Evolutionary conservation across 768 basidiomycete genomes (phyloP).

Genomic region (Suillus subaureus): DNA sequence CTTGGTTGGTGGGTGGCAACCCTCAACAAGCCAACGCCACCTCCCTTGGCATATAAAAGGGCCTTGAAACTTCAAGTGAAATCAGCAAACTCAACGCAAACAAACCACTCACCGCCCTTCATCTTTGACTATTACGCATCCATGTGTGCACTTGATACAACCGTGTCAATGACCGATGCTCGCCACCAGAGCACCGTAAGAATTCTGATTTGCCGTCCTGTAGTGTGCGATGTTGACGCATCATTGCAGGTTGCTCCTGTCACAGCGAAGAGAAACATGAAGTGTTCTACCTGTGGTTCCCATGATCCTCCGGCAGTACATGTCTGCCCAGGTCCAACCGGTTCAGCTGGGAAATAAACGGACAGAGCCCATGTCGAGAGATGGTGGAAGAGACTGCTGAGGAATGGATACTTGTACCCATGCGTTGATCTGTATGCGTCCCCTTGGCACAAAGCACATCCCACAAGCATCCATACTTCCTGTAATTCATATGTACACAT

Average conservation of each 20-base stretch:
- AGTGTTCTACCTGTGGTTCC: conserved; percentile 11
- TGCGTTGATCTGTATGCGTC: not conserved
- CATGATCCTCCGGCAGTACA: conserved; percentile 6
- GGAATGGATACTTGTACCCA: not conserved
- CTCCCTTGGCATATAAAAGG: conserved; percentile 2
- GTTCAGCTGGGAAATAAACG: not conserved
- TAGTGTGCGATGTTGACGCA: not conserved
- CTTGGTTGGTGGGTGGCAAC: not conserved
- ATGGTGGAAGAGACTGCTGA: not conserved
- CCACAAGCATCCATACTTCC: not conserved
- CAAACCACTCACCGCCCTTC: not conserved
- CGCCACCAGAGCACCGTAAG: not conserved
- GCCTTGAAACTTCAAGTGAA: not conserved
- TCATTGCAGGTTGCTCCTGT: not conserved
- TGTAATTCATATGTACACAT: not conserved
- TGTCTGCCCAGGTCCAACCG: conserved; percentile 8
- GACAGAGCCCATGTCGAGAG: not conserved
- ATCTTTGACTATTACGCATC: not conserved
- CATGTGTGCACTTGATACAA: not conserved
- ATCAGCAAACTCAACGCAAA: not conserved
- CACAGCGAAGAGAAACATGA: not conserved
- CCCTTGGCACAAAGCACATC: not conserved
- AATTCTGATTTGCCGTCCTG: not conserved
- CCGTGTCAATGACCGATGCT: not conserved
- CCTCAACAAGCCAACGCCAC: not conserved